phyloP scores from a whole-genome alignment of 352 stramenopile species.

The Pythium brachiatum region DNA sequence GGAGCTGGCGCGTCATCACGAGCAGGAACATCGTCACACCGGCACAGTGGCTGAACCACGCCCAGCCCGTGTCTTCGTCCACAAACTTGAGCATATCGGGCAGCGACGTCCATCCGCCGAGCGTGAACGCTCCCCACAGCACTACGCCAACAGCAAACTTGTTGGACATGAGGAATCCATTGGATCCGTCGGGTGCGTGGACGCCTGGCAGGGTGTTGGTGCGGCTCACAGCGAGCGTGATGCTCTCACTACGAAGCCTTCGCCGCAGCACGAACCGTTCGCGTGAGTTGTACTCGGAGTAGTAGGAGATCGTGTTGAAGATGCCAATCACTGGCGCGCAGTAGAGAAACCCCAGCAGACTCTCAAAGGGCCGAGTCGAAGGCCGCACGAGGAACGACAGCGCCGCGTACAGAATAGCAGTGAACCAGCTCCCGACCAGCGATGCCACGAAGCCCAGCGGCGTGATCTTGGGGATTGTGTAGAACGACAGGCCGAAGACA shows the following conservation, averaged over 20 bases:
- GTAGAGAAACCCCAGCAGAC: conserved; percentile 65
- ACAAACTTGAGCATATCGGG: conserved; percentile 81
- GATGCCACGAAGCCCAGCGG: conserved; percentile 75
- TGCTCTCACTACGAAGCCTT: conserved; percentile 70
- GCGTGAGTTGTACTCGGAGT: conserved; percentile 80
- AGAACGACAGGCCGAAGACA: conserved; percentile 83
- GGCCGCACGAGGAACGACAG: conserved; percentile 59
- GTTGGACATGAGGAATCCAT: conserved; percentile 39
- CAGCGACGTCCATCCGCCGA: conserved; percentile 75
- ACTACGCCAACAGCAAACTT: conserved; percentile 66
- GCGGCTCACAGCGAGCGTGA: conserved; percentile 66
- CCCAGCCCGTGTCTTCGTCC: conserved; percentile 80
- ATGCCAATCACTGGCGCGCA: conserved; percentile 71
- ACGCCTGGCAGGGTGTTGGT: conserved; percentile 36
- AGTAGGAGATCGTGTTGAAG: conserved; percentile 86
- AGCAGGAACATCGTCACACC: conserved; percentile 77
- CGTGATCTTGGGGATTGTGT: conserved; percentile 84
- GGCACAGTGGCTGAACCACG: conserved; percentile 83
- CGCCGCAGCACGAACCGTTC: conserved; percentile 74
- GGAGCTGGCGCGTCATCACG: conserved; percentile 65
- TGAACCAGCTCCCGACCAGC: conserved; percentile 68
- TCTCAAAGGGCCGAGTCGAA: conserved; percentile 39
- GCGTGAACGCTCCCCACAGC: conserved; percentile 72
- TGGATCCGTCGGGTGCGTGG: conserved; percentile 16
- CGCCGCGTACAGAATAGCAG: conserved; percentile 47